phyloP scores from a whole-genome alignment of 331 rosid genomes.

The Ulmus americana region DNA sequence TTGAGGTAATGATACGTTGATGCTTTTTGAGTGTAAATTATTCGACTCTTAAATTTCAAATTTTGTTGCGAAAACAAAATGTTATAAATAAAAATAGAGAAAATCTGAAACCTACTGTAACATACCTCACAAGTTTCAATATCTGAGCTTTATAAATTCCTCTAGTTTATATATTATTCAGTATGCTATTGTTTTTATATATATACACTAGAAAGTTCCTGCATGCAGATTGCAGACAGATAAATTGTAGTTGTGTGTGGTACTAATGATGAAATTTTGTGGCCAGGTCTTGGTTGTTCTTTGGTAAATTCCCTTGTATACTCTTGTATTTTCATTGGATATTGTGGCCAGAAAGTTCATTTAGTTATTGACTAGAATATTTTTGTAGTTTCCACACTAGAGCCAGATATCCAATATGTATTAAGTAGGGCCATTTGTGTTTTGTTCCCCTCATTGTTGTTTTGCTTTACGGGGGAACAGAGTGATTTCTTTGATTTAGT shows the following conservation, averaged over 20 bases:
- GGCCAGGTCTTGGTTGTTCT: conserved; percentile 25
- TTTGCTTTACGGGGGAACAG: conserved; percentile 1
- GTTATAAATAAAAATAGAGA: neutral
- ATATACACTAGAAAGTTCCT: no score
- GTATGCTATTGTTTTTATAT: no score
- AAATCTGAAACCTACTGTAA: neutral
- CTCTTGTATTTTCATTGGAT: conserved; percentile 17
- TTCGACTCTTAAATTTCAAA: conserved; percentile 3
- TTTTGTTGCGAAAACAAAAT: neutral
- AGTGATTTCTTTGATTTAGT: neutral
- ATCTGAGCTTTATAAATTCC: neutral
- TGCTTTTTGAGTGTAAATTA: conserved; percentile 14
- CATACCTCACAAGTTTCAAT: neutral
- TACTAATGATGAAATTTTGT: neutral
- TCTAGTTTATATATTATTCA: no score
- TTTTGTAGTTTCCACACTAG: neutral
- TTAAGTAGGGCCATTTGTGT: conserved; percentile 17
- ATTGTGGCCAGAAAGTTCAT: conserved; percentile 13
- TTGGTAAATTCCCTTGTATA: conserved; percentile 17
- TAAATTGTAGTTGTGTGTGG: no score
- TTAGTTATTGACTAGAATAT: neutral
- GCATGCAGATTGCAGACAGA: no score
- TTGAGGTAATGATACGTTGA: conserved; percentile 22
- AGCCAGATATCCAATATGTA: conserved; percentile 11
- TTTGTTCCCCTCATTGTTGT: conserved; percentile 22